Evolutionary conservation across 805 yeast species (phyloP).

Genomic region (Saccharomycopsis sp.): DNA sequence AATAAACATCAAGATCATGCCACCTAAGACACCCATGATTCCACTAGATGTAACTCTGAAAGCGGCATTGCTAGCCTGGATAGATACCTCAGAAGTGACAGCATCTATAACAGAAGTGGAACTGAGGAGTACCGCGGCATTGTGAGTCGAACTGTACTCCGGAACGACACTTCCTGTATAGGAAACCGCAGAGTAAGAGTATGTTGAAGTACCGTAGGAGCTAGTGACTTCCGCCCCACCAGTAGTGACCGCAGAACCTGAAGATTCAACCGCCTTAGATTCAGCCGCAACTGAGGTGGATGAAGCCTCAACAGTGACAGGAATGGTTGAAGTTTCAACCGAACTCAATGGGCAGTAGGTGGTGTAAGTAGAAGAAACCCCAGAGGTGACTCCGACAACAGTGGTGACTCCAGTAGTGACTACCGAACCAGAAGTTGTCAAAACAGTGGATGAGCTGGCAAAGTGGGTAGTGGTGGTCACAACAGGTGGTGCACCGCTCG

Average conservation of each 20-base stretch:
- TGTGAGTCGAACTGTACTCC: too few species aligned
- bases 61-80: conserved; percentile 27
- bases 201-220: too few species aligned
- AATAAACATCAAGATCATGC: not conserved
- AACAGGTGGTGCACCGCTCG: not conserved
- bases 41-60: conserved; percentile 25
- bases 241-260: not conserved
- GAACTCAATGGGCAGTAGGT: conserved; percentile 27
- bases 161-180: too few species aligned
- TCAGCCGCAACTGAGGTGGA: not conserved
- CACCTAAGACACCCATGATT: not conserved
- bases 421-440: conserved; percentile 21
- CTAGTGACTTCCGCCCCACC: not conserved
- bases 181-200: too few species aligned
- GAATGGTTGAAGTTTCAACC: not conserved
- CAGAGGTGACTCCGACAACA: conserved; percentile 24
- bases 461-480: conserved; percentile 28
- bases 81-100: not conserved
- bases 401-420: conserved; percentile 26
- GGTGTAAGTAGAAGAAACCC: conserved; percentile 24
- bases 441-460: conserved; percentile 24
- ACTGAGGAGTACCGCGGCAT: too few species aligned
- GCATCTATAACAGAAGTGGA: not conserved
- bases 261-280: not conserved
- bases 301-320: conserved; percentile 1